Conservation (phyloP, 2,329 filamentous ascomycete species). For the Ophiostoma ulmi region DNA sequence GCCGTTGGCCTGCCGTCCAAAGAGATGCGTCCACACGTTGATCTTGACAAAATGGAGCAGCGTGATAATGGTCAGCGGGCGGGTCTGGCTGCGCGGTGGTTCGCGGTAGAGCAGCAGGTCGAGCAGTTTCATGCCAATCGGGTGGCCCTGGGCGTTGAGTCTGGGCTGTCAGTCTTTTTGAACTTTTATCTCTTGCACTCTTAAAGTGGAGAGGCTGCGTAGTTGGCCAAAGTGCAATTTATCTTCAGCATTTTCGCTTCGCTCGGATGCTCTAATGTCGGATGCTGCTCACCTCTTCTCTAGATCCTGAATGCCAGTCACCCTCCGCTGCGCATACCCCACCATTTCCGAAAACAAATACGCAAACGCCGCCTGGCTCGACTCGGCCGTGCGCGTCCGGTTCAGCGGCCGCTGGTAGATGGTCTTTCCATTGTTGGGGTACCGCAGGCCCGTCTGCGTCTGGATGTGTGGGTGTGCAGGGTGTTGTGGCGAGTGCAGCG, state of each 20-base stretch:
- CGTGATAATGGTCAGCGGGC: constrained; percentile 81
- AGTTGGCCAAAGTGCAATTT: not conserved
- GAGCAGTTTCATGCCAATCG: constrained; percentile 87
- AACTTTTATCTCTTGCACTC: not conserved
- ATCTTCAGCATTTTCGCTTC: not conserved
- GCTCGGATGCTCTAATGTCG: not conserved
- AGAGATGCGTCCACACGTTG: constrained; percentile 86
- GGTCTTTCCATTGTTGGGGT: constrained; percentile 89
- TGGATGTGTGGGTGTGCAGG: constrained; percentile 43
- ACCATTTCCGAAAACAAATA: constrained; percentile 98
- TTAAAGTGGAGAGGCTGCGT: not conserved
- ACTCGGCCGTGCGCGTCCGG: constrained; percentile 78
- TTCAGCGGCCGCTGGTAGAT: constrained; percentile 97
- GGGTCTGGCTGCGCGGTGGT: constrained; percentile 61
- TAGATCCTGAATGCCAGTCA: constrained; percentile 88
- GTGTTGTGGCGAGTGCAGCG: constrained; percentile 17
- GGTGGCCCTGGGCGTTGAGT: constrained; percentile 85
- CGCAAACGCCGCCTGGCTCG: constrained; percentile 89
- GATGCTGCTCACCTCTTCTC: constrained; percentile 66
- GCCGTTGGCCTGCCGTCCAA: constrained; percentile 82
- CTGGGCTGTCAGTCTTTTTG: constrained; percentile 41
- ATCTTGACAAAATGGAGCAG: constrained; percentile 95
- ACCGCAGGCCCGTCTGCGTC: constrained; percentile 62
- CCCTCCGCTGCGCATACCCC: constrained; percentile 81
- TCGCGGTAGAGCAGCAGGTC: constrained; percentile 89